These are phyloP conservation scores for Penicillium ochrochloron DNA, from an alignment of 495 filamentous ascomycete genomes.

Conservation along the genomic window DNA sequence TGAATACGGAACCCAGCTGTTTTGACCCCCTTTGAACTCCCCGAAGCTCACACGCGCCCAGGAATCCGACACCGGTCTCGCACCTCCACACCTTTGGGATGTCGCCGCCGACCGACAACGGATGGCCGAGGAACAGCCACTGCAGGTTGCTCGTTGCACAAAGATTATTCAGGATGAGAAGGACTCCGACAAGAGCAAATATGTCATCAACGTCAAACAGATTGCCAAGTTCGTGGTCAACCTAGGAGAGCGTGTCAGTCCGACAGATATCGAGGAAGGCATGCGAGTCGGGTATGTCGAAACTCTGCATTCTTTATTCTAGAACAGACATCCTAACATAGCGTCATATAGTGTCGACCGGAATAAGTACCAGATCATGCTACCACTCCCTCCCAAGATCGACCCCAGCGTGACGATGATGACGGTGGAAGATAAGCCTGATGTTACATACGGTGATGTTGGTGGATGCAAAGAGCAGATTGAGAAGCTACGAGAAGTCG, in stretches of 20 bases:
- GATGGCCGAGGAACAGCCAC: slow-evolving; percentile 96
- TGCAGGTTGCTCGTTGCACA: slow-evolving; percentile 97
- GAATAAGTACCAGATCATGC: slow-evolving; percentile 97
- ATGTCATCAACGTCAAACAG: slow-evolving; percentile 99
- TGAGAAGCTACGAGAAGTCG: slow-evolving; percentile 97
- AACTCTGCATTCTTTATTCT: background rate
- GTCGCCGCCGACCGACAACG: slow-evolving; percentile 96
- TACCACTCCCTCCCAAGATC: slow-evolving; percentile 98
- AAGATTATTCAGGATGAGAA: slow-evolving; percentile 99
- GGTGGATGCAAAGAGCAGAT: slow-evolving; percentile 99
- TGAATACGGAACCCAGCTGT: slow-evolving; percentile 35
- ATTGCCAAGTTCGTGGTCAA: slow-evolving; percentile 99
- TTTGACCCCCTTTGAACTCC: slow-evolving; percentile 14
- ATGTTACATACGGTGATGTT: slow-evolving; percentile 98
- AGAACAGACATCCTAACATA: slow-evolving; percentile 17
- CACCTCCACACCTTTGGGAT: slow-evolving; percentile 98
- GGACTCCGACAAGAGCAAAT: slow-evolving; percentile 98
- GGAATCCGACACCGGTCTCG: slow-evolving; percentile 98
- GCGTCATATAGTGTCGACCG: slow-evolving; percentile 75
- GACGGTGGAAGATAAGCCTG: slow-evolving; percentile 99
- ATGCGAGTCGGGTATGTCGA: slow-evolving; percentile 85
- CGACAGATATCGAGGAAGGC: slow-evolving; percentile 98
- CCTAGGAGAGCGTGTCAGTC: slow-evolving; percentile 93
- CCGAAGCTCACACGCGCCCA: slow-evolving; percentile 45
- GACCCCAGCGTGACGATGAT: slow-evolving; percentile 99